Evolutionary conservation across 2,329 filamentous ascomycete genomes (phyloP).

Genomic region (Aureobasidium sp.): DNA sequence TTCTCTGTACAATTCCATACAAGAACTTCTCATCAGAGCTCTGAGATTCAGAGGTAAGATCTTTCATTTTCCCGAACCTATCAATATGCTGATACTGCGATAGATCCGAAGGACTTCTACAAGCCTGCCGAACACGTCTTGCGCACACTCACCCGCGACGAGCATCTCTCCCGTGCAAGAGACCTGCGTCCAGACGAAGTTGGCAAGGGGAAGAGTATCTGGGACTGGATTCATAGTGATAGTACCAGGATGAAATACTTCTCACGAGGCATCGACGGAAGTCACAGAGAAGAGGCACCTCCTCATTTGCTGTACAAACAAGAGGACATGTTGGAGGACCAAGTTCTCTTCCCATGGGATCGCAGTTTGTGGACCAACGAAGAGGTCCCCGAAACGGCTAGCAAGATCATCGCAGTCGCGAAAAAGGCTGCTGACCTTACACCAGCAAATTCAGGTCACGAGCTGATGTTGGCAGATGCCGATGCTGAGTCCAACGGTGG

Average conservation of each 20-base stretch:
- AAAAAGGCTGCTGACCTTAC: constrained; percentile 5
- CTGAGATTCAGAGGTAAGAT: constrained; percentile 25
- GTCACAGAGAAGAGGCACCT: constrained; percentile 17
- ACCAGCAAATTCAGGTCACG: background rate
- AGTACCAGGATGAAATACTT: constrained; percentile 17
- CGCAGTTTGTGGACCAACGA: constrained; percentile 7
- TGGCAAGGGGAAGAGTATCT: constrained; percentile 25
- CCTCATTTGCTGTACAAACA: constrained; percentile 33
- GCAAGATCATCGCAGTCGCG: constrained; percentile 6
- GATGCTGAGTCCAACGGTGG: constrained; percentile 1
- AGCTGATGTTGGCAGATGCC: constrained; percentile 6
- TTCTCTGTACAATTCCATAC: constrained; percentile 17
- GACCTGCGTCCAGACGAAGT: constrained; percentile 32
- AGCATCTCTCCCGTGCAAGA: constrained; percentile 29
- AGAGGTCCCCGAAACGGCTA: constrained; percentile 2
- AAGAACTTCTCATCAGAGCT: constrained; percentile 33
- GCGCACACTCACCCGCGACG: constrained; percentile 32
- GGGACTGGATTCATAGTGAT: constrained; percentile 26
- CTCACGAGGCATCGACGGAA: constrained; percentile 15
- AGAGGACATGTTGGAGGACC: constrained; percentile 36
- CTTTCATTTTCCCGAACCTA: background rate
- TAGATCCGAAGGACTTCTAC: constrained; percentile 28
- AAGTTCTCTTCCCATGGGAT: constrained; percentile 35
- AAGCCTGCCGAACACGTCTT: constrained; percentile 29
- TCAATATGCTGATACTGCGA: background rate